Evolutionary conservation across 2,329 filamentous ascomycete species (phyloP).

Genomic region (Sporothrix phasma): DNA sequence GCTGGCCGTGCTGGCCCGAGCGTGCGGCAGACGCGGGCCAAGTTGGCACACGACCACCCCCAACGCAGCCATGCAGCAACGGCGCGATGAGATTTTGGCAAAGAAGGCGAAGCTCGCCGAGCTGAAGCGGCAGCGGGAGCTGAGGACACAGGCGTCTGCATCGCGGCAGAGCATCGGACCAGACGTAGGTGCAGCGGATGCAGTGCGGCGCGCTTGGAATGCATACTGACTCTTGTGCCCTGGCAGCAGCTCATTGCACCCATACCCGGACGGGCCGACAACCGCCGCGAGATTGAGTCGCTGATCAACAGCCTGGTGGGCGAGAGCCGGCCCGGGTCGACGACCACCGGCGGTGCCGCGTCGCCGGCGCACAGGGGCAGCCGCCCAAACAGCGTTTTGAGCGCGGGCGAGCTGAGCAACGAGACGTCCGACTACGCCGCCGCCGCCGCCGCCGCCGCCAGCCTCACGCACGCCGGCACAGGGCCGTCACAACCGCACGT

Average conservation of each 20-base stretch:
- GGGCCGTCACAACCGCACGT: slow-evolving; percentile 42
- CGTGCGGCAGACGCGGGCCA: slow-evolving; percentile 27
- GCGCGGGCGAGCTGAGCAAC: slow-evolving; percentile 69
- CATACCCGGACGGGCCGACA: slow-evolving; percentile 57
- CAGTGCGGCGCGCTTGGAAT: background rate
- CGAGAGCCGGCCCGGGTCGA: slow-evolving; percentile 62
- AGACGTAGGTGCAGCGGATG: slow-evolving; percentile 48
- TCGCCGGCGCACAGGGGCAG: slow-evolving; percentile 63
- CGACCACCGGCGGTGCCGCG: slow-evolving; percentile 50
- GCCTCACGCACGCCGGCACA: slow-evolving; percentile 24
- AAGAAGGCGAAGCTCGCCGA: slow-evolving; percentile 97
- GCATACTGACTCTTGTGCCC: background rate
- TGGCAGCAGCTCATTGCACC: slow-evolving; percentile 53
- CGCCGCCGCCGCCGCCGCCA: slow-evolving; percentile 39
- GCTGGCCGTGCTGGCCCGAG: slow-evolving; percentile 34
- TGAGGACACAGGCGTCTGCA: slow-evolving; percentile 64
- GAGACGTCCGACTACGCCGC: slow-evolving; percentile 54
- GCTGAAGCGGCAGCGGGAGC: slow-evolving; percentile 82
- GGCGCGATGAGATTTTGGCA: slow-evolving; percentile 89
- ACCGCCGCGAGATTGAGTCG: slow-evolving; percentile 68
- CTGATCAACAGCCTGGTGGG: slow-evolving; percentile 78
- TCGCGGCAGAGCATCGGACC: slow-evolving; percentile 58
- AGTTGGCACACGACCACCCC: background rate
- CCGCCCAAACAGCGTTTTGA: slow-evolving; percentile 77
- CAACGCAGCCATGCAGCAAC: slow-evolving; percentile 53